A percentile compares a stretch with the other conserved stretches of the same genome.
Evolutionary conservation across 805 yeast species (phyloP).

Genomic region (Hanseniaspora vineae): DNA sequence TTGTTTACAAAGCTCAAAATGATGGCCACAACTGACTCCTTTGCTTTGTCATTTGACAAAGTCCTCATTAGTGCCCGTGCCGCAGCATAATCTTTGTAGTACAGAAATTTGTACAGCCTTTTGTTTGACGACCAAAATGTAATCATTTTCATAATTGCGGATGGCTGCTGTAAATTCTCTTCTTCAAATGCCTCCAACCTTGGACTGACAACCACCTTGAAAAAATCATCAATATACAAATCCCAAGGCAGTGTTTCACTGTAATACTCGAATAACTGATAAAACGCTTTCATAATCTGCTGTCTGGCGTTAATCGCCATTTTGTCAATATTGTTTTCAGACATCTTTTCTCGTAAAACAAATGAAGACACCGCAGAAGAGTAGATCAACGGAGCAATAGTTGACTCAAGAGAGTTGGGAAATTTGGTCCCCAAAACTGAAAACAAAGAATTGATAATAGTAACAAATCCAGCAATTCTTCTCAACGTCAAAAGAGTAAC

Average conservation of each 20-base stretch:
- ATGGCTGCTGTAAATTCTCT: constrained; percentile 75
- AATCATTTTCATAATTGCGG: constrained; percentile 59
- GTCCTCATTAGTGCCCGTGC: constrained; percentile 42
- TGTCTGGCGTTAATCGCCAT: constrained; percentile 50
- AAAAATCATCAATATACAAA: constrained; percentile 36
- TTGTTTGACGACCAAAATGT: constrained; percentile 40
- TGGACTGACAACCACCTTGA: constrained; percentile 42
- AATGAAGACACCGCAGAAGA: constrained; percentile 42
- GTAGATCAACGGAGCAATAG: constrained; percentile 46
- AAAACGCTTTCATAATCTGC: constrained; percentile 51
- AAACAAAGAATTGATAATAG: constrained; percentile 21
- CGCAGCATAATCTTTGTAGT: constrained; percentile 42
- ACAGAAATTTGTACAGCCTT: constrained; percentile 37
- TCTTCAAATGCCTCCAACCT: constrained; percentile 54
- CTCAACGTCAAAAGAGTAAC: constrained; percentile 28
- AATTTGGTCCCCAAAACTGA: constrained; percentile 44
- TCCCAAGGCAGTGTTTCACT: constrained; percentile 46
- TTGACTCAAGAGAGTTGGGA: constrained; percentile 32
- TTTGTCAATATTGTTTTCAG: constrained; percentile 25
- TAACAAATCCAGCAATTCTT: constrained; percentile 51
- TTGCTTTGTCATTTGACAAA: constrained; percentile 42
- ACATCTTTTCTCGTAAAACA: constrained; percentile 17
- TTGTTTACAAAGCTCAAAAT: constrained; percentile 42
- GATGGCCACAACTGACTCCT: constrained; percentile 48
- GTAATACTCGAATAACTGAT: constrained; percentile 39